Evolutionary conservation across 768 basidiomycete species (phyloP).

Genomic region (Mycena pura): DNA sequence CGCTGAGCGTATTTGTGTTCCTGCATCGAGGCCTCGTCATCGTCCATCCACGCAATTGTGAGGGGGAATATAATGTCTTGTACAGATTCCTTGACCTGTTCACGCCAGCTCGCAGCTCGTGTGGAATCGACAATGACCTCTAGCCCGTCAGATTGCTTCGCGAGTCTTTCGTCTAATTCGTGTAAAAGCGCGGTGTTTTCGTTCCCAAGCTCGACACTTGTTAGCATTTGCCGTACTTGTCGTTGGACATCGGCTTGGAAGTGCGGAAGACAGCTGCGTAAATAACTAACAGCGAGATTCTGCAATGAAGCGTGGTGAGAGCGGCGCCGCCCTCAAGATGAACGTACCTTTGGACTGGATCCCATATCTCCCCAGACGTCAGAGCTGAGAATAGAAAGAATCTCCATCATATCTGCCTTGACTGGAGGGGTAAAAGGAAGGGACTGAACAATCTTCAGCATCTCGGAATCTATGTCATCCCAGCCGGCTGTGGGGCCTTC

Average conservation of each 20-base stretch:
- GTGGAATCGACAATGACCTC: neutral
- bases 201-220: conserved; percentile 4
- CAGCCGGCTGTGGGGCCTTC: conserved; percentile 48
- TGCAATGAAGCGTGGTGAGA: conserved; percentile 22
- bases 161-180: conserved; percentile 13
- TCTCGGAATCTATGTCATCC: conserved; percentile 40
- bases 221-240: conserved; percentile 28
- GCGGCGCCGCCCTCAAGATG: neutral
- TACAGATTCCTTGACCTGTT: conserved; percentile 38
- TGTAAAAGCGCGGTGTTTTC: conserved; percentile 3
- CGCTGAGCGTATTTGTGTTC: conserved; percentile 50
- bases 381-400: conserved; percentile 46
- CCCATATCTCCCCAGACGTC: conserved; percentile 45
- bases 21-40: conserved; percentile 50
- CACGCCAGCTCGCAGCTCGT: conserved; percentile 39
- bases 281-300: conserved; percentile 35
- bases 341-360: conserved; percentile 40
- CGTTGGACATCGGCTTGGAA: conserved; percentile 34
- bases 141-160: neutral
- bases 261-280: conserved; percentile 37
- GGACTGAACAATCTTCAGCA: conserved; percentile 32
- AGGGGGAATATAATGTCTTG: conserved; percentile 52
- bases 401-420: conserved; percentile 41
- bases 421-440: conserved; percentile 30
- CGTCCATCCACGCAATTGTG: conserved; percentile 61